Evolutionary conservation across 768 basidiomycete species (phyloP).

Genomic region (Cyclocybe cylindracea): DNA sequence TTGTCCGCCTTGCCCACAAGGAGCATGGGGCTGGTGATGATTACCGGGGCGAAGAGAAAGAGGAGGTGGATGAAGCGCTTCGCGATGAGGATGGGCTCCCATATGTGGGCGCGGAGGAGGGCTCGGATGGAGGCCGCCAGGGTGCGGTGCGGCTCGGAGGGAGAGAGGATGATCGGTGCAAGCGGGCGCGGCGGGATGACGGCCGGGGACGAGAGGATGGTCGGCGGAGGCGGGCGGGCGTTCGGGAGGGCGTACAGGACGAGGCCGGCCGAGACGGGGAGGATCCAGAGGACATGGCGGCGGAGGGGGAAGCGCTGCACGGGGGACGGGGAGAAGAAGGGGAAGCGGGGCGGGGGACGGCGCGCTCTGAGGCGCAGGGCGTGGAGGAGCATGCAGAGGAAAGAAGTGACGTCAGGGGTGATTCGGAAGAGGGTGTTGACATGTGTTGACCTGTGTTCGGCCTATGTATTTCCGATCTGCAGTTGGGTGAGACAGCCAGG

Average conservation of each 20-base stretch:
- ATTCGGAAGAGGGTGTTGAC: conserved; percentile 23
- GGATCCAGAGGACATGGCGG: conserved; percentile 48
- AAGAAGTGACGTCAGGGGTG: conserved; percentile 19
- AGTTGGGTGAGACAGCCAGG: conserved; percentile 17
- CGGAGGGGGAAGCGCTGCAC: conserved; percentile 25
- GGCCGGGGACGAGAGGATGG: conserved; percentile 44
- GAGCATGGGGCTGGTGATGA: conserved; percentile 83
- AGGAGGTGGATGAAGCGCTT: conserved; percentile 83
- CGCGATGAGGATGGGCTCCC: conserved; percentile 86
- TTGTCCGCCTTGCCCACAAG: conserved; percentile 61
- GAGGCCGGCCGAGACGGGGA: conserved; percentile 59
- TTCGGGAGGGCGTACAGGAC: conserved; percentile 48
- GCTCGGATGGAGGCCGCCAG: conserved; percentile 42
- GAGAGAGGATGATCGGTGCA: conserved; percentile 56
- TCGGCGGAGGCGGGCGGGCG: conserved; percentile 41
- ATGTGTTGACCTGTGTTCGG: conserved; percentile 24
- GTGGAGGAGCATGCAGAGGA: conserved; percentile 2
- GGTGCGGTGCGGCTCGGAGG: conserved; percentile 59
- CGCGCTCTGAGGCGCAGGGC: conserved; percentile 1
- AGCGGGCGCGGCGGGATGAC: conserved; percentile 36
- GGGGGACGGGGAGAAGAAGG: conserved; percentile 34
- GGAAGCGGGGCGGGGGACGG: conserved; percentile 5
- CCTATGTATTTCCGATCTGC: conserved; percentile 17
- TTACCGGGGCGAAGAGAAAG: conserved; percentile 83
- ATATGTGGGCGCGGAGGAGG: conserved; percentile 59